Base-by-base conservation (phyloP, 805 yeast species). In the Kluyveromyces lactis region DNA sequence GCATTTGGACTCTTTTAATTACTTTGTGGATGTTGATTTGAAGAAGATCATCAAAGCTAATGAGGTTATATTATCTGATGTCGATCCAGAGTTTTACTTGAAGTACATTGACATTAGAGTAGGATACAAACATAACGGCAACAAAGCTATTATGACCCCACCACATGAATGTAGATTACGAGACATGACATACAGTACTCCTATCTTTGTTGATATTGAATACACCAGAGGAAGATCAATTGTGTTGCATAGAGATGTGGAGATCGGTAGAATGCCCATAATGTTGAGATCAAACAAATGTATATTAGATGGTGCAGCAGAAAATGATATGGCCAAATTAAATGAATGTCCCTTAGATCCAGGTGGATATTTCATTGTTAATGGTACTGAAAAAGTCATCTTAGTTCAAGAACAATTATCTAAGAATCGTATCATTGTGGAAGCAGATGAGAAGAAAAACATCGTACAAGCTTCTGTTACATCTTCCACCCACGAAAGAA, bases 211-310 rank as follows among this genome's bases (percentile, higher is more conserved):
- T 36, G 98, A 92, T 64, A 95, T 92, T 18, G 98, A 92, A 57
- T 92, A 92, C 58, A 92, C 97, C 0, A 74, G 97, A 58, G 98
- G 97, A 26, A 72, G 90, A 47, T 87, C 86, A 61, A 85, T 92
- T 59, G 85, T 90, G 50, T 77, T 86, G 69, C 90, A 86, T 51
- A 74, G 83, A 52, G 94, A 86, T 56, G 73, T 92, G 44, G 97
- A 89, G 58, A 90, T 92, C 44, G 99, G 98, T 26, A 76, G 95
- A 55, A 92, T 92, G 96, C 98, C 98, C n/a, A 80, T 92, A 53
- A 92, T 92, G 98, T 71, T 92, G 51, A 73, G 97, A 52, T 84
- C 95, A 18, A 85, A 86, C 58, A 86, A 87, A 59, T 92, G 98
- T 72, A 79, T 86, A 26, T 67, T 92, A 43, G 77, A 77, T 45